Evolutionary conservation across 345 rosid genomes (phyloP).

Genomic region (Salix viminalis): DNA sequence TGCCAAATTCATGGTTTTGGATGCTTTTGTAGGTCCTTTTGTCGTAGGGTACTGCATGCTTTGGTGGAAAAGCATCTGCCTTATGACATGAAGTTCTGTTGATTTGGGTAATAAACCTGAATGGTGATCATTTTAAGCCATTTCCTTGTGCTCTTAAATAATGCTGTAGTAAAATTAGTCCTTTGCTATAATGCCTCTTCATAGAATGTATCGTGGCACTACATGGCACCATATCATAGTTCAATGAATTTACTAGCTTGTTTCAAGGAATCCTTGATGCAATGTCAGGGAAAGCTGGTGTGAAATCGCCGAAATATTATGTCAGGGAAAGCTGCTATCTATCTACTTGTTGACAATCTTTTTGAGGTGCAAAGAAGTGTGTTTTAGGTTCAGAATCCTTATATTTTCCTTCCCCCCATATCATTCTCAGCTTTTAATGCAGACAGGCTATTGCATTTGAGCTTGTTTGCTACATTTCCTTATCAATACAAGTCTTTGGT

Average conservation of each 20-base stretch:
- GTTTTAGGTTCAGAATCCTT: no score
- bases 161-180: background rate
- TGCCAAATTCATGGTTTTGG: no score
- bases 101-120: constrained; percentile 84
- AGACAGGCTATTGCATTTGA: no score
- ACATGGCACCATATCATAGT: background rate
- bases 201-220: background rate
- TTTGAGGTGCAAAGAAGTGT: no score
- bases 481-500: no score
- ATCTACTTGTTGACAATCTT: no score
- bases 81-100: constrained; percentile 76
- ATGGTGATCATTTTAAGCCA: constrained; percentile 44
- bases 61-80: constrained; percentile 88
- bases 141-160: background rate
- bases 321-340: background rate
- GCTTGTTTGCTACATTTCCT: no score
- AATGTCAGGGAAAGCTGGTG: background rate
- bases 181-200: background rate
- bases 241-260: background rate
- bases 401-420: no score
- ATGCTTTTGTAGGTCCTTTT: constrained; percentile 61
- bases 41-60: constrained; percentile 79
- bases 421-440: no score
- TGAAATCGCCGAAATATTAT: background rate
- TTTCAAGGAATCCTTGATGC: background rate